phyloP scores from a whole-genome alignment of 176 grass and related monocot species.

The Leersia perrieri region DNA sequence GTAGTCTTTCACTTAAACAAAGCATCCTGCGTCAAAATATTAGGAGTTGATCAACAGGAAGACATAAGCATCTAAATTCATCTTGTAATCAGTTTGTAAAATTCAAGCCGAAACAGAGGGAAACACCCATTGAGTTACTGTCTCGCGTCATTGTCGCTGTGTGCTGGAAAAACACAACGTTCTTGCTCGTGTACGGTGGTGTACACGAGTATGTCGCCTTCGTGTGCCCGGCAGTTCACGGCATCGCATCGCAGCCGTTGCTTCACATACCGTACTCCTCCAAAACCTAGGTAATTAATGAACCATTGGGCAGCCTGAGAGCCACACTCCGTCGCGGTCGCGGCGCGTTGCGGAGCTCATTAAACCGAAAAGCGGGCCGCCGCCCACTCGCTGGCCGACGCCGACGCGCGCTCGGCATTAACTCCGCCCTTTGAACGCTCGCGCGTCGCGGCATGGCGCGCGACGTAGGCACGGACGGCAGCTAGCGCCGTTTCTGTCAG shows the following conservation, averaged over 20 bases:
- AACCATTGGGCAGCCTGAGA: background rate
- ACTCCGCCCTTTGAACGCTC: constrained; percentile 22
- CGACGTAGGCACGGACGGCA: too few relatives aligned
- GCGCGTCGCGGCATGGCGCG: background rate
- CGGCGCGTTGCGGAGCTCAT: background rate
- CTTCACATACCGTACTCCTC: background rate
- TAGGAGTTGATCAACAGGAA: too few relatives aligned
- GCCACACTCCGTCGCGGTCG: background rate
- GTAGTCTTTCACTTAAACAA: too few relatives aligned
- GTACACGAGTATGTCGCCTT: background rate
- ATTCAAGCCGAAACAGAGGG: too few relatives aligned
- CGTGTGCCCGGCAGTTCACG: constrained; percentile 8
- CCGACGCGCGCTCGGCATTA: background rate
- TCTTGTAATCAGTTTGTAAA: too few relatives aligned
- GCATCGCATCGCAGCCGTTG: background rate
- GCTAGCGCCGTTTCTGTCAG: too few relatives aligned
- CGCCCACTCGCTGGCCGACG: background rate
- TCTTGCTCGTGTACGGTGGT: background rate
- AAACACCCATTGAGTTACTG: too few relatives aligned
- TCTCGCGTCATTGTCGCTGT: background rate
- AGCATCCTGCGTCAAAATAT: too few relatives aligned
- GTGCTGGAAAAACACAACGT: background rate
- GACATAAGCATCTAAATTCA: too few relatives aligned
- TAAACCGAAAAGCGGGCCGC: constrained; percentile 3
- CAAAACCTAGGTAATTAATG: background rate